Conservation (phyloP, 768 basidiomycete genomes). For the Lactarius hengduanensis region DNA sequence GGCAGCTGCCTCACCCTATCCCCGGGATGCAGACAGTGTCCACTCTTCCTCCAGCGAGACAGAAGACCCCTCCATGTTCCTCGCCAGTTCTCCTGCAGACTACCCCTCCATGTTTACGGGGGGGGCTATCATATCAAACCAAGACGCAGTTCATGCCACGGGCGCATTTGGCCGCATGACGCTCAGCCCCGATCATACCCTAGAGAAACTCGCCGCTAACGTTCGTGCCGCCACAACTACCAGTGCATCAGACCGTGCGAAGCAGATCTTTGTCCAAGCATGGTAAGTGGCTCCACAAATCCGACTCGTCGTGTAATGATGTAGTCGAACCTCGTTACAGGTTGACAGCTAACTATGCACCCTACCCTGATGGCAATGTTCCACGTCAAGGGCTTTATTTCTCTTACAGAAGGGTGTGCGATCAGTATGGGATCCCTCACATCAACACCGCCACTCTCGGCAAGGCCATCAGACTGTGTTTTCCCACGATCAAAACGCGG, state of each 20-base stretch:
- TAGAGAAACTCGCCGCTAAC: constrained; percentile 85
- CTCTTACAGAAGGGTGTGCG: constrained; percentile 87
- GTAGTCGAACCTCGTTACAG: constrained; percentile 40
- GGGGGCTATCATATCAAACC: constrained; percentile 42
- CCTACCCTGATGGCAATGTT: constrained; percentile 90
- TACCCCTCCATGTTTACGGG: constrained; percentile 65
- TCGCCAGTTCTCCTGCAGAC: constrained; percentile 55
- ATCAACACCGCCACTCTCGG: constrained; percentile 96
- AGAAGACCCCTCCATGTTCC: constrained; percentile 82
- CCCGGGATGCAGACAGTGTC: constrained; percentile 80
- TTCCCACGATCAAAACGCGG: constrained; percentile 93
- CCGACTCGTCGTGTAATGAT: constrained; percentile 21
- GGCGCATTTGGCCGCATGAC: constrained; percentile 77
- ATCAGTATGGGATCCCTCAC: constrained; percentile 89
- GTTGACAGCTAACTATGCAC: constrained; percentile 86
- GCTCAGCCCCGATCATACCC: constrained; percentile 69
- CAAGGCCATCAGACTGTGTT: constrained; percentile 91
- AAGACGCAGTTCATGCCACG: constrained; percentile 57
- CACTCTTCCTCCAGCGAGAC: constrained; percentile 87
- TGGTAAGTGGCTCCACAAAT: constrained; percentile 54
- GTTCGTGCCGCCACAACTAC: constrained; percentile 88
- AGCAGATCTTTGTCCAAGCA: constrained; percentile 90
- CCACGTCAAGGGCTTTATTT: constrained; percentile 93
- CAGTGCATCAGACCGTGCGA: constrained; percentile 86
- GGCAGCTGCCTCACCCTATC: constrained; percentile 80